Evolutionary conservation across 2,329 filamentous ascomycete species (phyloP).

Genomic region (Aspergillus pseudoglaucus): DNA sequence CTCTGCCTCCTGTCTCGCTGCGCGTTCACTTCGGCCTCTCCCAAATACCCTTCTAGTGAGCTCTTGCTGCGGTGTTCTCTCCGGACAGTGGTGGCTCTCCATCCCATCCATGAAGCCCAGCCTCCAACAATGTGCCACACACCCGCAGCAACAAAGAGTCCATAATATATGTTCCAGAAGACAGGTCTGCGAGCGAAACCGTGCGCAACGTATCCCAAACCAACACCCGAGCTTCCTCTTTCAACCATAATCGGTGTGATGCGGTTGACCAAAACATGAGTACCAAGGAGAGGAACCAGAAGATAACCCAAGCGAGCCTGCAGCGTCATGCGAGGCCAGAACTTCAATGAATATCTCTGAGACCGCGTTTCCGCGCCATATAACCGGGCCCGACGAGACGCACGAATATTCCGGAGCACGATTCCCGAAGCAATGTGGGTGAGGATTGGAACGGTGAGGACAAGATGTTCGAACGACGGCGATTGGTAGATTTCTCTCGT

Average conservation of each 20-base stretch:
- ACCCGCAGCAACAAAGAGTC: conserved; percentile 59
- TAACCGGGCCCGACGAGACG: conserved; percentile 62
- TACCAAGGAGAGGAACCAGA: conserved; percentile 58
- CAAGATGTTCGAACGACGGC: conserved; percentile 66
- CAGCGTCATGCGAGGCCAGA: conserved; percentile 67
- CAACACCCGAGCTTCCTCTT: conserved; percentile 79
- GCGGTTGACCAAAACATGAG: conserved; percentile 71
- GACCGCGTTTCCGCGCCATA: conserved; percentile 64
- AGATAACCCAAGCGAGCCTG: conserved; percentile 68
- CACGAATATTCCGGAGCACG: conserved; percentile 66
- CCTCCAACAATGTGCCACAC: conserved; percentile 80
- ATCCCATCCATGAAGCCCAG: conserved; percentile 71
- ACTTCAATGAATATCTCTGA: conserved; percentile 38
- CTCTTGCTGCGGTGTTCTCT: conserved; percentile 23
- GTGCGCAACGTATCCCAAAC: conserved; percentile 75
- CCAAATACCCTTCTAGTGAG: conserved; percentile 27
- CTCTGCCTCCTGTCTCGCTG: conserved; percentile 49
- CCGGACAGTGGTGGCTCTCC: conserved; percentile 35
- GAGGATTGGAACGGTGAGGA: conserved; percentile 68
- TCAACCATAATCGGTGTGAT: conserved; percentile 67
- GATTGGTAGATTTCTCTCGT: conserved; percentile 91
- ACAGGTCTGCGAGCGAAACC: conserved; percentile 68
- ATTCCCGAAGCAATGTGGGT: conserved; percentile 73
- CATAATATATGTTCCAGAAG: conserved; percentile 63
- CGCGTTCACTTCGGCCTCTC: conserved; percentile 42